Conservation (phyloP, 2,329 filamentous ascomycete genomes). For the Apiospora arundinis region DNA sequence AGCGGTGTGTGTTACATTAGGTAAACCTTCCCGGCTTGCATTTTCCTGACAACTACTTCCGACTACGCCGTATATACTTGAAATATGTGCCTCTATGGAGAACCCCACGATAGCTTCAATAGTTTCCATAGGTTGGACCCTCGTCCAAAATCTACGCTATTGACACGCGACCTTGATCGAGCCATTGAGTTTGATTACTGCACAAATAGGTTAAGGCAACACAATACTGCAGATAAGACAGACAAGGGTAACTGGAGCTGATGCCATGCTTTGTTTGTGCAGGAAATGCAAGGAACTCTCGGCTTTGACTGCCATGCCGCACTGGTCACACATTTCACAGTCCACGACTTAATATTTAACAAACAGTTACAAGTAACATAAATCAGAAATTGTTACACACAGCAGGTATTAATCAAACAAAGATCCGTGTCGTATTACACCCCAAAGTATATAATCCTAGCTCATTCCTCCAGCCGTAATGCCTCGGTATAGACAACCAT, state of each 20-base stretch:
- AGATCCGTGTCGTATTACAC: neutral
- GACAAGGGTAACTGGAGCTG: neutral
- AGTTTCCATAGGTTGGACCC: too few relatives aligned
- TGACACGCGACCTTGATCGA: neutral
- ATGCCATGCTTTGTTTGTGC: neutral
- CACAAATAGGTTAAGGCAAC: neutral
- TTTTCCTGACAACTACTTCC: neutral
- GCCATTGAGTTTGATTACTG: constrained; percentile 6
- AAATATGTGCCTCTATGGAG: neutral
- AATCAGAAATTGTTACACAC: neutral
- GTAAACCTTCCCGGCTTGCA: neutral
- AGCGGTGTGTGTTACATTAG: neutral
- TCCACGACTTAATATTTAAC: neutral
- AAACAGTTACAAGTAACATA: neutral
- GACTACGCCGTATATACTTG: neutral
- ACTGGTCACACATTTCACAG: neutral
- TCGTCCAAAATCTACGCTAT: neutral
- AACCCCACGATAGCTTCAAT: neutral
- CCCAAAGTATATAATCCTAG: neutral
- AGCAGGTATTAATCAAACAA: neutral
- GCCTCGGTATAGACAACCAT: constrained; percentile 28
- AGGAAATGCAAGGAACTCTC: neutral
- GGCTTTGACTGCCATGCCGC: neutral
- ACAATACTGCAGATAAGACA: neutral
- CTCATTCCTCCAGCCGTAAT: constrained; percentile 4